These are phyloP conservation scores for Graphiopsis chlorocephala DNA, from an alignment of 2,329 filamentous ascomycete genomes.

Conservation along the genomic window DNA sequence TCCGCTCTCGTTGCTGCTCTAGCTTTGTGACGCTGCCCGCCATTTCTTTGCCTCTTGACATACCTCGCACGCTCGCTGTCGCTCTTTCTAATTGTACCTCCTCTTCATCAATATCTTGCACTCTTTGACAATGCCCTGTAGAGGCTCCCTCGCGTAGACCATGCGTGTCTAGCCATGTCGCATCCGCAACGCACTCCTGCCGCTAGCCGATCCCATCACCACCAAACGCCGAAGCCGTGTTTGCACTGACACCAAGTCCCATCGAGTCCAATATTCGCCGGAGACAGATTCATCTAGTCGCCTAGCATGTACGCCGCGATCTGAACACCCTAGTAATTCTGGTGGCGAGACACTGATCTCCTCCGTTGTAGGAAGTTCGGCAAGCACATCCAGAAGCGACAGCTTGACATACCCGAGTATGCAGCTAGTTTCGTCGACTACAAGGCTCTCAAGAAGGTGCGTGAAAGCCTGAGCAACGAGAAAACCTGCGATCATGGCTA, in stretches of 20 bases:
- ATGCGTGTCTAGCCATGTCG: slow-evolving; percentile 10
- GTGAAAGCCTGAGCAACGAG: slow-evolving; percentile 18
- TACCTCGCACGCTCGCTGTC: neutral
- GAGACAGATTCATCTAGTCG: neutral
- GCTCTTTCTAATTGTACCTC: neutral
- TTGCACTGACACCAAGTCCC: neutral
- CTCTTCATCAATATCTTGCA: neutral
- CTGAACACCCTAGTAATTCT: neutral
- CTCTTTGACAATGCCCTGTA: neutral
- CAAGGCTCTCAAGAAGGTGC: slow-evolving; percentile 96
- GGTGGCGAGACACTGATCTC: slow-evolving; percentile 3
- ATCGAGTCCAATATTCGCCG: neutral
- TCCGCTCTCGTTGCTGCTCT: neutral
- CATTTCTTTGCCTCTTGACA: slow-evolving; percentile 7
- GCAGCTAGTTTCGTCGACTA: slow-evolving; percentile 99
- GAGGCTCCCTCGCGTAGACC: neutral
- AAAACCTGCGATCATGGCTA: neutral
- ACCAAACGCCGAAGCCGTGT: slow-evolving; percentile 3
- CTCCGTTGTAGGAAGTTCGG: slow-evolving; percentile 82
- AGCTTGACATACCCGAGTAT: slow-evolving; percentile 99
- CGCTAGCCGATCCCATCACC: slow-evolving; percentile 3
- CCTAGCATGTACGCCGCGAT: slow-evolving; percentile 1
- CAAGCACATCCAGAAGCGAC: slow-evolving; percentile 98
- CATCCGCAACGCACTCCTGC: neutral
- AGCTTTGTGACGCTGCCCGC: slow-evolving; percentile 13